Base-by-base conservation (phyloP, 1,284 basidiomycete species). In the Cerrena zonata region DNA sequence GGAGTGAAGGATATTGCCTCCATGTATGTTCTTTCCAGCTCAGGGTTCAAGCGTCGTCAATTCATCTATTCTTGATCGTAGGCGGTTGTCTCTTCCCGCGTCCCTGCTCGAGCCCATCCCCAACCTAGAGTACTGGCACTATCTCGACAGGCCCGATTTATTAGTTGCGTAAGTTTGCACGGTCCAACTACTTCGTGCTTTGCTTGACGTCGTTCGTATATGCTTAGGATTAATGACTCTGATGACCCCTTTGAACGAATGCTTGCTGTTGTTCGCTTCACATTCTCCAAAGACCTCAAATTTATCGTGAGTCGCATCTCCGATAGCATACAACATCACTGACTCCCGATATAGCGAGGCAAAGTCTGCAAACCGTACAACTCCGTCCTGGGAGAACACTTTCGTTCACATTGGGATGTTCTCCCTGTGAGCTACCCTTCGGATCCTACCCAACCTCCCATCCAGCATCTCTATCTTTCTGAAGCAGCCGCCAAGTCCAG, bases 311-410 rank as follows among this genome's bases (percentile, higher is more conserved):
- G 86, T 78, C 24, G 13, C 34, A 19, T n/a, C n/a, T n/a, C 41
- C 30, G 12, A 52, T 37, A 19, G 44, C 7, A 13, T 46, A 36
- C n/a, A n/a, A n/a, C n/a, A n/a, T n/a, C n/a, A n/a, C n/a, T n/a
- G n/a, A 25, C 46, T 45, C 30, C 26, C 41, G 37, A 36, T 47
- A 5, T 58, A 90, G 89, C 83, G 89, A 52, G 91, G 91, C 40
- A 90, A 91, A 66, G 80, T 96, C 18, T 91, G 90, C 76, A 97
- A 98, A 67, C 93, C 94, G 0, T 98, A 97, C 76, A 94, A 95
- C 72, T 93, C 91, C 1, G 89, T 93, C 27, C 79, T 95, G 0
- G 91, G 90, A 63, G 92, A 95, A 68, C 89, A 94, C 69, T 95
- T 95, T 70, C 84, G 90, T 47, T 82, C 89, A 21, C 89, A 92